Evolutionary conservation across 129 eudicot genomes (phyloP), one percentile per base, ranked within the genome.

Genomic region (Chrysanthemum makinoi): DNA sequence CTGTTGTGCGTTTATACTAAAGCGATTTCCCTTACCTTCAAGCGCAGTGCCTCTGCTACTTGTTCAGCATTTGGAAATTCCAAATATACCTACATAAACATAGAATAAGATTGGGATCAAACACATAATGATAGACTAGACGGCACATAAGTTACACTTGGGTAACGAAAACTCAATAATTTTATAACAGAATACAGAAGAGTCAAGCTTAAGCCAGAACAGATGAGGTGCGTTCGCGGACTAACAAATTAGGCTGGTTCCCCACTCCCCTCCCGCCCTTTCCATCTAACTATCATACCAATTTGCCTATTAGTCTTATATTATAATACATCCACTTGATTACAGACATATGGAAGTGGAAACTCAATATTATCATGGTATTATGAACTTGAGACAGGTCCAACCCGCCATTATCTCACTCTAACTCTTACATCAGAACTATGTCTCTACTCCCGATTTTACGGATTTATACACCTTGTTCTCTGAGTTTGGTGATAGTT

Each of bases 31-130:
- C 80, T 73, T 76, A 90, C 99, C 97, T 81, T 90, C 47, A 83
- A 62, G 28, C 79, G 89, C 80, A 94, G 84, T 24, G 96, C 87
- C 75, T 88, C 89, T 54, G 97, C 99, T 72, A 90, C 75, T 47
- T 65, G 66, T 81, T 94, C 93, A 65, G 96, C 93, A 76, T 87
- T 66, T 77, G 96, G 83, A 5, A 84, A 55, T 81, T 94, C 99
- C 89, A 94, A 75, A 82, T 94, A 94, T 54, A 94, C 96, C 99
- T 94, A 70, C 50, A 81, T 48, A 43, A 66, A 30, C 70, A 68
- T 74, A 61, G 60, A 72, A 50, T 66, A 56, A 53, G 22, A 61
- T 46, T 48, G 69, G 60, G 59, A 80, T 28, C 79, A 56, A 15
- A 16, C 57, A 61, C 19, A 35, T 18, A 52, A 69, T 9, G 46